A percentile compares a stretch with the other conserved stretches of the same genome.
These are phyloP conservation scores for Areca catechu DNA, from an alignment of 176 grass and related monocot species.

Conservation along the genomic window DNA sequence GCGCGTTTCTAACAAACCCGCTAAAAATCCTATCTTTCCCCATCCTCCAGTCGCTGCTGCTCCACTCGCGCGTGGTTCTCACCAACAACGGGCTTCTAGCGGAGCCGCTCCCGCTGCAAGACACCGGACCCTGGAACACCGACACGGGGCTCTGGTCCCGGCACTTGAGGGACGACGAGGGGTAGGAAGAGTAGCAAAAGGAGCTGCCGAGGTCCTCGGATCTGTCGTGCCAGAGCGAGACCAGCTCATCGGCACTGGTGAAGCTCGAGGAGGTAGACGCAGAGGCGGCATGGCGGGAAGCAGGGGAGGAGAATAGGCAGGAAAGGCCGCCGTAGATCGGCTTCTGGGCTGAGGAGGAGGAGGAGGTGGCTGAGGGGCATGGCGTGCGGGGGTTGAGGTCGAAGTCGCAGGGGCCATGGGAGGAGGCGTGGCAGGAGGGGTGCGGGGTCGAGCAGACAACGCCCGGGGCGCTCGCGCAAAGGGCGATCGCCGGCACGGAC, in stretches of 20 bases:
- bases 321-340: constrained; percentile 53
- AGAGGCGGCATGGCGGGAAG: constrained; percentile 25
- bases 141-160: constrained; percentile 36
- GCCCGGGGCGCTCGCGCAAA: constrained; percentile 39
- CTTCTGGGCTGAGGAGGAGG: constrained; percentile 27
- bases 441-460: constrained; percentile 19
- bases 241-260: constrained; percentile 18
- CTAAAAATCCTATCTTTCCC: constrained; percentile 52
- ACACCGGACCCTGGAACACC: constrained; percentile 37
- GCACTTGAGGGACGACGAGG: constrained; percentile 49
- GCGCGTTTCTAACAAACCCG: constrained; percentile 59
- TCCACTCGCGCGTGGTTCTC: constrained; percentile 22
- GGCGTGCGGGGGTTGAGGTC: constrained; percentile 25
- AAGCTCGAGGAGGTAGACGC: constrained; percentile 1
- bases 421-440: constrained; percentile 20
- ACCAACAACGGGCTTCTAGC: constrained; percentile 49
- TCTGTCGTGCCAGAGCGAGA: constrained; percentile 55
- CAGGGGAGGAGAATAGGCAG: constrained; percentile 61
- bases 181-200: constrained; percentile 26
- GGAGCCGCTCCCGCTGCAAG: constrained; percentile 19
- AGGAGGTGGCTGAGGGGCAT: constrained; percentile 25
- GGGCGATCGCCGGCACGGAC: constrained; percentile 58
- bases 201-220: constrained; percentile 32
- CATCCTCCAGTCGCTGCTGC: constrained; percentile 11
- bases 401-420: constrained; percentile 26